These are phyloP conservation scores for Gnomoniopsis sp. DNA, from an alignment of 2,329 filamentous ascomycete genomes.

Conservation along the genomic window DNA sequence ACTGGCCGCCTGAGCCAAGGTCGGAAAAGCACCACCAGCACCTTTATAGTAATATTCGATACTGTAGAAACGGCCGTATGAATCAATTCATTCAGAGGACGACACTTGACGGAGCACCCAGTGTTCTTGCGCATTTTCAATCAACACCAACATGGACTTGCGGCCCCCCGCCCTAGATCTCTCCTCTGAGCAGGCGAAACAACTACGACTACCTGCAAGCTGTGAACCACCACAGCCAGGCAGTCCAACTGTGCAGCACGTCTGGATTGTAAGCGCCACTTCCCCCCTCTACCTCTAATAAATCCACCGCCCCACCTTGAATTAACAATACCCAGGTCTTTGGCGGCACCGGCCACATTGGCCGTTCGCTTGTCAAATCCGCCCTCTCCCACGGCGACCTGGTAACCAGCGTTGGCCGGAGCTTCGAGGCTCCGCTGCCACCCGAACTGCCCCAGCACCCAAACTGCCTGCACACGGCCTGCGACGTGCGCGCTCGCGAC, in stretches of 20 bases:
- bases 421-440: slow-evolving; percentile 69
- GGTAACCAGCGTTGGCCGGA: slow-evolving; percentile 82
- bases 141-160: slow-evolving; percentile 22
- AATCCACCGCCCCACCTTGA: neutral
- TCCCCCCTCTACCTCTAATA: slow-evolving; percentile 18
- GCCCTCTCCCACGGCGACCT: slow-evolving; percentile 77
- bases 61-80: too few species aligned
- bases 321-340: slow-evolving; percentile 61
- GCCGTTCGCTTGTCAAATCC: slow-evolving; percentile 80
- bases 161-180: slow-evolving; percentile 20
- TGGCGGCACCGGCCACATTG: slow-evolving; percentile 96
- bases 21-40: neutral
- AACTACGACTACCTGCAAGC: slow-evolving; percentile 68
- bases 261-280: slow-evolving; percentile 74
- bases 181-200: slow-evolving; percentile 32
- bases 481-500: slow-evolving; percentile 80
- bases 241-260: slow-evolving; percentile 68
- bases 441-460: slow-evolving; percentile 69
- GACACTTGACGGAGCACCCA: neutral
- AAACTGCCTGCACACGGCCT: slow-evolving; percentile 77
- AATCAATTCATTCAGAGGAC: neutral
- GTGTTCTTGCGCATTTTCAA: neutral
- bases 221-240: slow-evolving; percentile 78
- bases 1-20: too few species aligned
- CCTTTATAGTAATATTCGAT: neutral